Evolutionary conservation across 345 rosid genomes (phyloP), one percentile per base, ranked within the genome.

Genomic region (Microcos paniculata): DNA sequence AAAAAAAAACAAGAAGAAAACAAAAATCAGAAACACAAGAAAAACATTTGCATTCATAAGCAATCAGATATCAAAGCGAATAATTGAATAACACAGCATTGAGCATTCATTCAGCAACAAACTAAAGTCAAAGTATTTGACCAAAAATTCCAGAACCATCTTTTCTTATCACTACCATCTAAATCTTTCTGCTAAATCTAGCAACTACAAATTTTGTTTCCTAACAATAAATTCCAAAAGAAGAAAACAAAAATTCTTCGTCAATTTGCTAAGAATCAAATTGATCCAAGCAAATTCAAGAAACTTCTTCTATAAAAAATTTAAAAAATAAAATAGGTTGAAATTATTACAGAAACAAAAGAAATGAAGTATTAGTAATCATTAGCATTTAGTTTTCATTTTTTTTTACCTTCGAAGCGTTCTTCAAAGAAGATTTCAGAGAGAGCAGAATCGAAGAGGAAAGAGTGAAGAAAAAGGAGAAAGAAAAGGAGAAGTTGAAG

Each of bases 401-500:
- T 21, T 15, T 1, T 46, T 51, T 81, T 69, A 86, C 91, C 89
- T 80, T 86, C 88, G 67, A 88, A 88, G 75, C 70, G 88, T 64
- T 86, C 89, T 48, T 88, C 89, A 26, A 84, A 84, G 79, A 84
- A 84, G 72, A 84, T 84, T 78, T 85, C 91, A 21, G 88, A 81
- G 75, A 81, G 71, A 62, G 84, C 89, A 70, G 57, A 80, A 0
- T 79, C 76, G 70, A 76, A 73, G 69, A 53, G 21, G 31, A 73
- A 57, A 78, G 21, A 49, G 43, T 74, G 76, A 12, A 79, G 70
- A 80, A 75, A 57, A n/a, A 61, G 5, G 43, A 67, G 61, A 42
- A 80, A 46, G 28, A 43, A 33, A 30, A 68, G 77, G 18, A 35
- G 6, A 43, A 46, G 75, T 21, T 40, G 52, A 45, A 71, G 31